Evolutionary conservation across 345 rosid genomes (phyloP), one percentile per base, ranked within the genome.

Genomic region (Nasturtium officinale): DNA sequence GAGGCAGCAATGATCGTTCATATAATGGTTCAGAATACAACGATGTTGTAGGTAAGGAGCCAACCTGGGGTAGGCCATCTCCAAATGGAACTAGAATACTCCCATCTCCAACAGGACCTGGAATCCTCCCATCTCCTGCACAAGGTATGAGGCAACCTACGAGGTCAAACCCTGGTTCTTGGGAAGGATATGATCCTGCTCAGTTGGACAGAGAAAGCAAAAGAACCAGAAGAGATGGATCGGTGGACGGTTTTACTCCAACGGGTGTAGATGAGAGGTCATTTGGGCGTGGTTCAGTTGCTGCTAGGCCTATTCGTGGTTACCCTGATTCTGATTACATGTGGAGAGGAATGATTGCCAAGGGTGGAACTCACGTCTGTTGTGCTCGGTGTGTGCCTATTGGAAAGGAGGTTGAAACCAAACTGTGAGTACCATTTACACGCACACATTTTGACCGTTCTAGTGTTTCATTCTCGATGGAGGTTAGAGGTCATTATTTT

Each of bases 181-280:
- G 96, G 96, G 96, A 91, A 78, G 87, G 83, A 35, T 83, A 82
- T 70, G 96, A 96, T 67, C 85, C 76, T 28, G 78, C 62, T 72
- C 90, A 85, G 65, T 53, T 82, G 61, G 90, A 84, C 46, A 87
- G 93, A 73, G 94, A 87, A 54, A 40, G 85, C 46, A 96, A 96
- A 78, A 83, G 98, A 35, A 76, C 86, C 16, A 83, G 97, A 77
- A 78, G 89, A 67, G 99, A 92, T 71, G 75, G 78, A 74, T 65
- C 85, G 13, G 67, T 77, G 55, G 80, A 87, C 13, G 76, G 74
- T 75, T 85, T 83, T 17, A 58, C 81, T 29, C 47, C 67, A 50
- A 74, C 79, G 80, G 67, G 71, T 84, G 79, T 60, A 5, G 73
- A 67, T 29, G 94, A 87, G 47, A 86, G 73, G 46, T 45, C 83